These are phyloP conservation scores for Fusarium falciforme DNA, from an alignment of 2,329 filamentous ascomycete genomes.

Conservation along the genomic window DNA sequence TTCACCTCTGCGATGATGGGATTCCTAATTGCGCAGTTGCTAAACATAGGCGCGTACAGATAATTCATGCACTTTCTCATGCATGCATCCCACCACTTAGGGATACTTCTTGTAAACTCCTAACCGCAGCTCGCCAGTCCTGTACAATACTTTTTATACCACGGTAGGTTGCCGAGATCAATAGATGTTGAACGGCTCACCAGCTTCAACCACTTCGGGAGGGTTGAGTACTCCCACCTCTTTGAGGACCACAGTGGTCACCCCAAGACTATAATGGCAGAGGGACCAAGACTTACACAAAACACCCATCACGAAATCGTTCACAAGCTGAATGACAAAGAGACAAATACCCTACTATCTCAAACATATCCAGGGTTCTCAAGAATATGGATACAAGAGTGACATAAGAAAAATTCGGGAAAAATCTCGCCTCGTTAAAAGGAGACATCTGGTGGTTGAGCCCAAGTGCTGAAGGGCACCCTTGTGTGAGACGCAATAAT, in stretches of 20 bases:
- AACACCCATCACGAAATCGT: neutral
- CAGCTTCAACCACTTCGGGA: too few species aligned
- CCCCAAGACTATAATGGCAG: neutral
- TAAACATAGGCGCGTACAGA: neutral
- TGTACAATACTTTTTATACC: too few species aligned
- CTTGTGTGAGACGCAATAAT: neutral
- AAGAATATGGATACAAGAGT: neutral
- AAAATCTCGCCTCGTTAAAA: neutral
- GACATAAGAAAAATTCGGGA: neutral
- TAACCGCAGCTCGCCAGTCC: too few species aligned
- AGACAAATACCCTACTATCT: neutral
- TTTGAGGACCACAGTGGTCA: neutral
- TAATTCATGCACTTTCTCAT: neutral
- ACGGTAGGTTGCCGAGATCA: neutral
- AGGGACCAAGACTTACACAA: neutral
- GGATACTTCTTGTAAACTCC: too few species aligned
- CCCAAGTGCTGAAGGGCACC: too few species aligned
- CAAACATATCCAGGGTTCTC: too few species aligned
- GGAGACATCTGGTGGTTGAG: neutral
- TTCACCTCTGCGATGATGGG: neutral
- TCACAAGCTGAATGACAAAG: too few species aligned
- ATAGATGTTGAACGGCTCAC: too few species aligned
- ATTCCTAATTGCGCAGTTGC: neutral
- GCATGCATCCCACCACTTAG: neutral
- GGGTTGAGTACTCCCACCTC: too few species aligned